Evolutionary conservation across 2,329 filamentous ascomycete genomes (phyloP).

Genomic region (Decorospora gaudefroyi): DNA sequence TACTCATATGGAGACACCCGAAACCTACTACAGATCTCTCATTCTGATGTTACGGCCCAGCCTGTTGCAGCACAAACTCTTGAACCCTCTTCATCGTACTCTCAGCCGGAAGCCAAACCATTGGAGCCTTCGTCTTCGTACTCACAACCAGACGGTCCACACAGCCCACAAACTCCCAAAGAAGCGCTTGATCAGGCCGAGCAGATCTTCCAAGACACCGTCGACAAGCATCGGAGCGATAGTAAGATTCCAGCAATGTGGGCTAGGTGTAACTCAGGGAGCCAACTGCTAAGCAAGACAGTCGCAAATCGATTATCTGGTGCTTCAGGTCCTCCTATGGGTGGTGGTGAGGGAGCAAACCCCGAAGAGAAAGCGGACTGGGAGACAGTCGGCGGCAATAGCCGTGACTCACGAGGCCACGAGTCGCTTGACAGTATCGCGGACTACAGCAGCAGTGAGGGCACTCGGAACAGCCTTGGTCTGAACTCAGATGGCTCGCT

Average conservation of each 20-base stretch:
- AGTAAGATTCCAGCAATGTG: constrained; percentile 42
- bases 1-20: constrained; percentile 47
- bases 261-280: constrained; percentile 35
- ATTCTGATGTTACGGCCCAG: constrained; percentile 7
- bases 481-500: constrained; percentile 15
- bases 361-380: constrained; percentile 39
- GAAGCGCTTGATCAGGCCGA: constrained; percentile 40
- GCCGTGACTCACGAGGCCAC: constrained; percentile 17
- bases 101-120: constrained; percentile 14
- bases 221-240: constrained; percentile 7
- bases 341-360: constrained; percentile 4
- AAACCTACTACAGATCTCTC: constrained; percentile 35
- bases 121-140: constrained; percentile 37
- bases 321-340: constrained; percentile 7
- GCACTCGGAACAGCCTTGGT: constrained; percentile 26
- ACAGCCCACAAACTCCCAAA: constrained; percentile 25
- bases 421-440: constrained; percentile 40
- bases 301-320: constrained; percentile 6
- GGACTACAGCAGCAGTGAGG: constrained; percentile 41
- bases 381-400: constrained; percentile 40
- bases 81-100: constrained; percentile 33
- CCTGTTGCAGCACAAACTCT: constrained; percentile 6
- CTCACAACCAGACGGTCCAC: constrained; percentile 25
- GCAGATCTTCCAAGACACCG: constrained; percentile 32
- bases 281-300: constrained; percentile 27